Conservation (phyloP, 257 asterid genomes). For the Solanum chmielewskii region DNA sequence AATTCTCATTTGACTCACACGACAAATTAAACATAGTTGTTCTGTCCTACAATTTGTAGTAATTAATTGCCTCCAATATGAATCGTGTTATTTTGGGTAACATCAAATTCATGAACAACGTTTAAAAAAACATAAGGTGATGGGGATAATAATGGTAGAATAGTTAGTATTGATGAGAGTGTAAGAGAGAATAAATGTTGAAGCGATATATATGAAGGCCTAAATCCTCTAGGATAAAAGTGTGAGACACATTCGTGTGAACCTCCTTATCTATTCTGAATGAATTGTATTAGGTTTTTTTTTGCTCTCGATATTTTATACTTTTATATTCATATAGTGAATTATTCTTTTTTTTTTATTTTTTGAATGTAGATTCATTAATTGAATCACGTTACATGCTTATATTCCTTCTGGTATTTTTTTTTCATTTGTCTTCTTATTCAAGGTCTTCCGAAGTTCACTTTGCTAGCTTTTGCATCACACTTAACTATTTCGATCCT, state of each 20-base stretch:
- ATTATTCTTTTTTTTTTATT: too few species aligned
- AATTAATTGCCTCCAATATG: background rate
- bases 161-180: background rate
- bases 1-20: background rate
- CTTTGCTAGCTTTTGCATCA: too few species aligned
- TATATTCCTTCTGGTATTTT: rapidly evolving
- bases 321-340: background rate
- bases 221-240: too few species aligned
- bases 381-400: rapidly evolving
- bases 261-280: background rate
- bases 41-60: background rate
- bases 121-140: background rate
- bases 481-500: background rate
- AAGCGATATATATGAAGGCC: too few species aligned
- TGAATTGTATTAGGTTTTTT: too few species aligned
- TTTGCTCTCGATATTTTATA: too few species aligned
- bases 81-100: background rate
- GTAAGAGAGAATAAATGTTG: background rate
- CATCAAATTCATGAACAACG: background rate
- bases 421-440: too few species aligned
- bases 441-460: background rate
- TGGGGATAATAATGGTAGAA: background rate
- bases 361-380: background rate
- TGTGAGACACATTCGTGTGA: too few species aligned
- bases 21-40: background rate